Conservation (phyloP, 139 green algal species). For the Desmodesmus armatus region DNA sequence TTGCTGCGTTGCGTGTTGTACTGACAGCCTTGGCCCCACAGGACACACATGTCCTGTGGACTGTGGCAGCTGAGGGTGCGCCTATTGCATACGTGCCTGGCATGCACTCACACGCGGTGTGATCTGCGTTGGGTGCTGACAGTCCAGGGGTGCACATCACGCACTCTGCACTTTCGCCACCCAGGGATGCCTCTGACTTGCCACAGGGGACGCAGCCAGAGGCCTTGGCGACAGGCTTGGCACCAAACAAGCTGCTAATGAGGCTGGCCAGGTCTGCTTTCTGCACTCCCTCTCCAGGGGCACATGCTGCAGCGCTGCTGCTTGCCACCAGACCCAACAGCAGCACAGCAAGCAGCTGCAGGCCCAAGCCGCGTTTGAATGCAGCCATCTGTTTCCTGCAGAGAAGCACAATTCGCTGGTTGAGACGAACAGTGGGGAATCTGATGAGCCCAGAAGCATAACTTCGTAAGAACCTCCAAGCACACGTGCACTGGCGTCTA, state of each 20-base stretch:
- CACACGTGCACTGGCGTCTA: too few species aligned
- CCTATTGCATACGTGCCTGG: constrained; percentile 13
- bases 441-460: too few species aligned
- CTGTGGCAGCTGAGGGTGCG: not conserved
- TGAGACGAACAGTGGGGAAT: too few species aligned
- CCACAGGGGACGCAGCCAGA: not conserved
- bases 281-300: not conserved
- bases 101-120: constrained; percentile 29
- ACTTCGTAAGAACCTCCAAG: too few species aligned
- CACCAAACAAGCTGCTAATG: not conserved
- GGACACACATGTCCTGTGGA: not conserved
- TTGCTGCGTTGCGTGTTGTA: constrained; percentile 13
- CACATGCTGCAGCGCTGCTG: not conserved
- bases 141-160: constrained; percentile 9
- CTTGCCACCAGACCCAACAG: not conserved
- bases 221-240: too few species aligned
- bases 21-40: constrained; percentile 3
- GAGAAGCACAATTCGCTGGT: too few species aligned
- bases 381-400: too few species aligned
- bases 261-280: not conserved
- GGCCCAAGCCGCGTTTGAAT: too few species aligned
- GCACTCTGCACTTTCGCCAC: constrained; percentile 13
- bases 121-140: constrained; percentile 14
- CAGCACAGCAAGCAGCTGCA: not conserved
- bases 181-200: not conserved